phyloP scores from a whole-genome alignment of 2,329 filamentous ascomycete species.

The Neodidymelliopsis sp. region DNA sequence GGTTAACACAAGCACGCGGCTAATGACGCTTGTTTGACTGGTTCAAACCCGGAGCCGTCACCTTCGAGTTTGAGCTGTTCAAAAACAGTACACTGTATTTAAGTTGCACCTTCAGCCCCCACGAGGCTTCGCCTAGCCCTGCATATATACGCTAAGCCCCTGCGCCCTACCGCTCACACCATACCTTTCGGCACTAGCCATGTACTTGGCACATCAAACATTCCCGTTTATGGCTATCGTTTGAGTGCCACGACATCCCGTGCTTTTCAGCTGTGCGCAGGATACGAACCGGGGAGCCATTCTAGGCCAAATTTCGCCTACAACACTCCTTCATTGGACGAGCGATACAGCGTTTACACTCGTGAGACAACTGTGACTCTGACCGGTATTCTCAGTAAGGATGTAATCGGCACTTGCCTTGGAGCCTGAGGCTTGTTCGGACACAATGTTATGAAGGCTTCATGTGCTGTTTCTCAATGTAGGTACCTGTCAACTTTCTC shows the following conservation, averaged over 20 bases:
- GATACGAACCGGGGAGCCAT: conserved; percentile 25
- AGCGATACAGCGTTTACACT: conserved; percentile 6
- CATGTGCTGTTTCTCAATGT: background rate
- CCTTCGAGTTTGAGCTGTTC: background rate
- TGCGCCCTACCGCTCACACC: conserved; percentile 14
- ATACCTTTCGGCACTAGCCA: conserved; percentile 24
- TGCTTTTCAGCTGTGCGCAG: conserved; percentile 22
- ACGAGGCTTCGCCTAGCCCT: conserved; percentile 24
- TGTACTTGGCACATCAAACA: conserved; percentile 25
- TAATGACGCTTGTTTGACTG: background rate
- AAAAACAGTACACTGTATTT: conserved; percentile 2
- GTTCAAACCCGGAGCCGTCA: background rate
- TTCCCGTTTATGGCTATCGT: conserved; percentile 24
- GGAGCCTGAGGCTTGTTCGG: conserved; percentile 8
- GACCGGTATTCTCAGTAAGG: conserved; percentile 20
- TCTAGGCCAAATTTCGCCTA: conserved; percentile 19
- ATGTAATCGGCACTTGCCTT: conserved; percentile 6
- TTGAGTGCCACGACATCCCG: conserved; percentile 29
- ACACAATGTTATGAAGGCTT: conserved; percentile 17
- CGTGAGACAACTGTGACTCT: conserved; percentile 13
- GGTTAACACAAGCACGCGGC: background rate
- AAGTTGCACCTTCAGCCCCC: conserved; percentile 2
- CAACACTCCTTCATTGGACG: conserved; percentile 20
- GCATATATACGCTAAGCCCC: conserved; percentile 14
- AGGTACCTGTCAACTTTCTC: background rate